Base-by-base conservation (phyloP, 2,329 filamentous ascomycete species). In the Diatrype stigma region DNA sequence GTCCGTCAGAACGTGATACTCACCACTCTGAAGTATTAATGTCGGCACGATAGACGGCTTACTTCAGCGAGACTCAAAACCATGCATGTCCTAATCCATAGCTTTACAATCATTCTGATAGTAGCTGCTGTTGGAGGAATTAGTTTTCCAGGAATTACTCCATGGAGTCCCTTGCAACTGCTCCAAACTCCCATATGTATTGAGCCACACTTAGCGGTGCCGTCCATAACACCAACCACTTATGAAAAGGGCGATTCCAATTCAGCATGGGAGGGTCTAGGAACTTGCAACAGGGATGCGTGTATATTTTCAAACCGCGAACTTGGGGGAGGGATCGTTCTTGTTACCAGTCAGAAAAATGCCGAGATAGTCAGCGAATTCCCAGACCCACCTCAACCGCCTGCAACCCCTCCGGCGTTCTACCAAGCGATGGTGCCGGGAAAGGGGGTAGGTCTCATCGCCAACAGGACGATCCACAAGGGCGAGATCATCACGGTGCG, bases 391-490 rank as follows among this genome's bases (percentile, higher is more conserved):
- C 22, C 12, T 1, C 54, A 53, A 12, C 19, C 48, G 28, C 40
- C 47, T 26, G 52, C 40, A 11, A 8, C 53, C 2, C 52, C 63
- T 3, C 52, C 54, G 2, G 62, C 68, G 0, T 72, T 64, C 42
- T 57, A 65, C 38, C 52, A 51, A 1, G 58, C 56, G 6, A 51
- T 67, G 2, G 53, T 73, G 1, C 55, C 62, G 0, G 68, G 67
- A 1, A 73, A 73, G 40, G 71, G 70, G 0, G 50, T 60, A 2
- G 71, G 71, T 0, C 52, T 73, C 30, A 51, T 71, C 11, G 70
- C 70, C 17, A 67, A 65, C 50, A 51, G 65, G 11, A 62, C 60
- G 4, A 70, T 73, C 35, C 51, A 42, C 12, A 63, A 59, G 17
- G 70, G 70, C 22, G 71, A 73, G 51, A 56, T 60, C 21, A 56